These are phyloP conservation scores for Coemansia sp. DNA, from an alignment of 371 early-diverging fungal species.

Conservation along the genomic window DNA sequence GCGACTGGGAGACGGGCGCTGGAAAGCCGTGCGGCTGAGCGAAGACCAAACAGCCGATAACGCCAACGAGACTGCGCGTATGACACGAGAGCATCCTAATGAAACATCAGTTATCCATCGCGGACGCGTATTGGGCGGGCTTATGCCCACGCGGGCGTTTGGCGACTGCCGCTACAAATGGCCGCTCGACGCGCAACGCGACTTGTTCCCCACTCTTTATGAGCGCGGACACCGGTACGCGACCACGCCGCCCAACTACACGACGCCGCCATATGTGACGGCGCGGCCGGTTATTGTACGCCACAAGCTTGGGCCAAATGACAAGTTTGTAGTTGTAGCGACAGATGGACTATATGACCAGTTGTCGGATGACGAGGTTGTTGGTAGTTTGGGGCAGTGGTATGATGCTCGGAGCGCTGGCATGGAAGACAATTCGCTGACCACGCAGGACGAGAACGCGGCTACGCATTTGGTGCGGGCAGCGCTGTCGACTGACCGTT, in stretches of 20 bases:
- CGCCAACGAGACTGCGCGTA: constrained; percentile 60
- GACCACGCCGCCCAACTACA: constrained; percentile 63
- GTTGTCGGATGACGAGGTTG: constrained; percentile 69
- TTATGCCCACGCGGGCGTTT: constrained; percentile 76
- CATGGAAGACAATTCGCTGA: background rate
- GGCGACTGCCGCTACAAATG: constrained; percentile 85
- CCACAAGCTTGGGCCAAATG: constrained; percentile 62
- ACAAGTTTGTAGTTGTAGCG: constrained; percentile 83
- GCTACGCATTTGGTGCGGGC: constrained; percentile 85
- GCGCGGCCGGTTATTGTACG: constrained; percentile 81
- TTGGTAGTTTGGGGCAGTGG: constrained; percentile 60
- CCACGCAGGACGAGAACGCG: constrained; percentile 66
- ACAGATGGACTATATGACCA: constrained; percentile 95
- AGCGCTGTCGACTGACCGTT: constrained; percentile 56
- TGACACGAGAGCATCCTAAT: constrained; percentile 75
- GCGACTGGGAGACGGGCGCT: constrained; percentile 39
- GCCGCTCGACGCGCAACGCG: constrained; percentile 63
- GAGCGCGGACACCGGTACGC: constrained; percentile 51
- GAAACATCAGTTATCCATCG: constrained; percentile 56
- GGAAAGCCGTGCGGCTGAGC: constrained; percentile 64
- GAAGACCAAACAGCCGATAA: constrained; percentile 72
- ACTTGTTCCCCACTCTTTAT: constrained; percentile 54
- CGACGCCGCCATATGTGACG: constrained; percentile 91
- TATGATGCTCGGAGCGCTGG: constrained; percentile 35
- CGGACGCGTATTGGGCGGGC: constrained; percentile 74